Evolutionary conservation across 2,329 filamentous ascomycete genomes (phyloP).

Genomic region (Fusarium illudens): DNA sequence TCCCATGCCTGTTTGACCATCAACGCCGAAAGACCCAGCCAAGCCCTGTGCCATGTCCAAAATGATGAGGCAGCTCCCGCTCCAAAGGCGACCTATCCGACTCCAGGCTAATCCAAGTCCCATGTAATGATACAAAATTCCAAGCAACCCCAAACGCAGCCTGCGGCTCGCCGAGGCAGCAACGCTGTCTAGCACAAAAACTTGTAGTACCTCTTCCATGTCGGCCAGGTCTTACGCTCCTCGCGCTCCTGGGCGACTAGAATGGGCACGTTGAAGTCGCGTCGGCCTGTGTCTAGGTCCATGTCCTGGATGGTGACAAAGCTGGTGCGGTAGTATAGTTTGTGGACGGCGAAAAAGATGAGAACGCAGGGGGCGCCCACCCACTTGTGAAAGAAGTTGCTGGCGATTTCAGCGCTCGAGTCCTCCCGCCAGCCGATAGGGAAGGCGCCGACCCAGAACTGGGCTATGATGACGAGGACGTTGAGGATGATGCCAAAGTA

Average conservation of each 20-base stretch:
- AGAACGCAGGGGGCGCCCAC: slow-evolving; percentile 75
- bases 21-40: neutral
- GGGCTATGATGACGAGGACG: slow-evolving; percentile 76
- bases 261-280: slow-evolving; percentile 83
- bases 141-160: neutral
- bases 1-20: neutral
- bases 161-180: neutral
- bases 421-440: slow-evolving; percentile 68
- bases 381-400: slow-evolving; percentile 78
- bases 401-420: slow-evolving; percentile 57
- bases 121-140: slow-evolving; percentile 12
- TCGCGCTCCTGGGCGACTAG: slow-evolving; percentile 82
- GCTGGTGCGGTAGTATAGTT: slow-evolving; percentile 74
- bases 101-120: slow-evolving; percentile 28
- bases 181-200: slow-evolving; percentile 66
- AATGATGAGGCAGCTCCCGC: neutral
- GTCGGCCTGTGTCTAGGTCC: slow-evolving; percentile 85
- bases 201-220: slow-evolving; percentile 80
- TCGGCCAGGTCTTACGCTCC: slow-evolving; percentile 75
- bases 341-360: slow-evolving; percentile 76
- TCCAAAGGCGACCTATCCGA: slow-evolving; percentile 11
- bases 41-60: neutral
- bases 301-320: slow-evolving; percentile 76
- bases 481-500: slow-evolving; percentile 84
- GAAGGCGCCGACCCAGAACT: slow-evolving; percentile 88